Base-by-base conservation (phyloP, 805 yeast species). In the Lachancea lanzarotensis region DNA sequence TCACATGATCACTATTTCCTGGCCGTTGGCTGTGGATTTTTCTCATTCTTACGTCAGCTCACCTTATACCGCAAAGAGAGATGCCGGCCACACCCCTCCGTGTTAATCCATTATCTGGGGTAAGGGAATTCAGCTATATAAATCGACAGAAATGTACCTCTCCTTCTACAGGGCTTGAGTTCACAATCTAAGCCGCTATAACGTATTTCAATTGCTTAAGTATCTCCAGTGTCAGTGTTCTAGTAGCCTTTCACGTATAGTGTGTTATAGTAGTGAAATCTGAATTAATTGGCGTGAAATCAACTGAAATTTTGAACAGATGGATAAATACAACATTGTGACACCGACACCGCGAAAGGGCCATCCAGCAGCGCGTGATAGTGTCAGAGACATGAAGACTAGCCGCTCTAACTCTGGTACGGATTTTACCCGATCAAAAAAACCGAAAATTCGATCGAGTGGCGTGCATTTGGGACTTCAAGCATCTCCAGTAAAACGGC, bases 321-420 rank as follows among this genome's bases (percentile, higher is more conserved):
- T 39, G 42, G 35, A 37, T 7, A 9, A 8, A 13, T 22, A 45
- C 30, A 43, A 54, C 15, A 48, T 60, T 7, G 52, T 49, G 38
- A 55, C 60, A 8, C 66, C 66, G 31, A 49, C 55, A 31, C 66
- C 66, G 17, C 20, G 54, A 16, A 57, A 48, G 35, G 55, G 53
- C 22, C 55, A 49, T 35, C 37, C 50, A 7, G 15, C 10, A 17
- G 47, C 54, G 10, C 45, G 55, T 27, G 31, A 55, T 40, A 53
- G 51, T 25, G 20, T 40, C 16, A 22, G 37, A 16, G 50, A 50
- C 18, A 52, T 52, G 56, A 52, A 51, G 38, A 51, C 45, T 9
- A 40, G 41, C n/a, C 46, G 56, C 22, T 51, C 54, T 16, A 51
- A 48, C 39, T 52, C 56, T 10, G 51, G 54, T 15, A 41, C 51